phyloP scores from a whole-genome alignment of 129 eudicot species.

The Kitagawia praeruptora region DNA sequence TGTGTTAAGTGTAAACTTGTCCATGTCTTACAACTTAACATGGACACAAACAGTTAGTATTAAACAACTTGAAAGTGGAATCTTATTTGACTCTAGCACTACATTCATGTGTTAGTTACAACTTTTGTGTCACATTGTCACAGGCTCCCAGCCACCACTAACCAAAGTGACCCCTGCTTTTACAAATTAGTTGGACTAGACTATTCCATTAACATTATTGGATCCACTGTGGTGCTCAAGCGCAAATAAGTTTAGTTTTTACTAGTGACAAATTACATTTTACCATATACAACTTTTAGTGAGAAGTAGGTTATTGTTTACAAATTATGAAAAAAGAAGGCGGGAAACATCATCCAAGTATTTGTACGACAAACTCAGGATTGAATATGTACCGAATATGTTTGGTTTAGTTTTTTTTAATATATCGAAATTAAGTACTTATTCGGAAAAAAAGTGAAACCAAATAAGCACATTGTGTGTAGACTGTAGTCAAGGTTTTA shows the following conservation, averaged over 20 bases:
- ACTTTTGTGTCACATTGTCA: not conserved
- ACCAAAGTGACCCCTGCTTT: not conserved
- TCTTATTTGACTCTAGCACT: not conserved
- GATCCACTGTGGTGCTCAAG: not conserved
- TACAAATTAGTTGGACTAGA: not conserved
- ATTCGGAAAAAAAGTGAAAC: too few species aligned
- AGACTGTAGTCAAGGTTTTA: too few species aligned
- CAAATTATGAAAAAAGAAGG: too few species aligned
- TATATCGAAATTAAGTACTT: too few species aligned
- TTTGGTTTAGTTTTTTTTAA: too few species aligned
- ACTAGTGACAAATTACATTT: not conserved
- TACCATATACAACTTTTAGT: not conserved
- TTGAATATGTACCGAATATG: too few species aligned
- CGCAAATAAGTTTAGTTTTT: not conserved
- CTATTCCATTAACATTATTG: not conserved
- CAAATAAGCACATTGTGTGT: too few species aligned
- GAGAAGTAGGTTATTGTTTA: too few species aligned
- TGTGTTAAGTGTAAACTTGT: not conserved
- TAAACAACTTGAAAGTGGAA: not conserved
- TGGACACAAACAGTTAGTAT: not conserved
- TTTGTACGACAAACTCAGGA: too few species aligned
- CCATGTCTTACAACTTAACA: not conserved
- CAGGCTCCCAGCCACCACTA: conserved; percentile 2
- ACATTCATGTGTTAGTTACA: not conserved
- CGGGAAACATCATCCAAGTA: too few species aligned